Evolutionary conservation across 2,329 filamentous ascomycete species (phyloP).

Genomic region (Verticillium nubilum): DNA sequence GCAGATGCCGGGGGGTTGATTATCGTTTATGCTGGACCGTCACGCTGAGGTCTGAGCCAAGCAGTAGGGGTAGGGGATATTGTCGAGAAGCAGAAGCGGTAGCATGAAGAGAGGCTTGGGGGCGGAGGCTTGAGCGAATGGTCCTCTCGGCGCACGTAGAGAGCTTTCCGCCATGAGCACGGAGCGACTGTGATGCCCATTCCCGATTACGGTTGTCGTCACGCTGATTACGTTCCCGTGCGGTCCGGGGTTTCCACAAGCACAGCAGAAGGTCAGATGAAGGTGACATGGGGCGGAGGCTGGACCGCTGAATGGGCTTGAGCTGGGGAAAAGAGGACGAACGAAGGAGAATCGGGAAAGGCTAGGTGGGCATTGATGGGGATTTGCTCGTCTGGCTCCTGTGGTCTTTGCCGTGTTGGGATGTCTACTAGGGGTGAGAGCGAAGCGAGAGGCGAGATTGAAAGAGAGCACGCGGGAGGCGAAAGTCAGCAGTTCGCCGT

Average conservation of each 20-base stretch:
- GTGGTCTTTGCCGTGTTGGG: background rate
- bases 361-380: background rate
- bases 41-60: no score
- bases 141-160: no score
- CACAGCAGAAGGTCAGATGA: no score
- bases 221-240: background rate
- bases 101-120: background rate
- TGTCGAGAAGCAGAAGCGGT: no score
- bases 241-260: background rate
- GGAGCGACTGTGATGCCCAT: background rate
- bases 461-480: background rate
- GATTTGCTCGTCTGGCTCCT: background rate
- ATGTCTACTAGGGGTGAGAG: background rate
- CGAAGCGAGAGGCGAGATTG: background rate
- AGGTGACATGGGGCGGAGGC: background rate
- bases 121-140: background rate
- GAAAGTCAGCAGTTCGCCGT: background rate
- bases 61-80: no score
- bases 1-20: background rate
- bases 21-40: no score
- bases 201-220: background rate
- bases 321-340: background rate
- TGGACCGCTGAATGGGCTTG: background rate
- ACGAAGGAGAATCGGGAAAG: background rate
- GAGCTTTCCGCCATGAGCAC: no score